Conservation (phyloP, 2,329 filamentous ascomycete genomes). For the Periconia sp. region DNA sequence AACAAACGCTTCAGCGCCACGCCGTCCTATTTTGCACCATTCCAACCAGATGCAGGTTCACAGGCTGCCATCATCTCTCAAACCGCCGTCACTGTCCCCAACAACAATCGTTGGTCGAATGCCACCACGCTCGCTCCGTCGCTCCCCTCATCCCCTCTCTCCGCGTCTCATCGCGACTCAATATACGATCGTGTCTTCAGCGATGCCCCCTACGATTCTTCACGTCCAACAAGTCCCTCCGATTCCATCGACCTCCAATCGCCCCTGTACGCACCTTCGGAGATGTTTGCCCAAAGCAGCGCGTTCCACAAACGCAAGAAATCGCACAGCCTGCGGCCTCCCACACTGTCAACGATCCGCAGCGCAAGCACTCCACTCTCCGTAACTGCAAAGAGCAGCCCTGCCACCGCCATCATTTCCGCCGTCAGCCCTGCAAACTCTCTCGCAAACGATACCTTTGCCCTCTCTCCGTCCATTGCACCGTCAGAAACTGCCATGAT, state of each 20-base stretch:
- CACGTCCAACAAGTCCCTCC: slow-evolving; percentile 74
- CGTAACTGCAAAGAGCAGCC: slow-evolving; percentile 37
- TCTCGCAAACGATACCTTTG: slow-evolving; percentile 31
- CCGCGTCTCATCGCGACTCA: slow-evolving; percentile 67
- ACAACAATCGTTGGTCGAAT: slow-evolving; percentile 63
- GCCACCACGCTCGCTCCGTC: slow-evolving; percentile 68
- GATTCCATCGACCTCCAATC: slow-evolving; percentile 64
- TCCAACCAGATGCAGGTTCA: slow-evolving; percentile 51
- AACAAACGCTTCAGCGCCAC: slow-evolving; percentile 71
- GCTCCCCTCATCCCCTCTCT: slow-evolving; percentile 77
- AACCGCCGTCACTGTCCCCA: slow-evolving; percentile 61
- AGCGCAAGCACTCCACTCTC: slow-evolving; percentile 37
- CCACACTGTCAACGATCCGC: slow-evolving; percentile 30
- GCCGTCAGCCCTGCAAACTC: slow-evolving; percentile 34
- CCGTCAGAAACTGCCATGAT: slow-evolving; percentile 29
- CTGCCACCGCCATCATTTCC: slow-evolving; percentile 35
- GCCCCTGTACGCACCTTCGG: slow-evolving; percentile 60
- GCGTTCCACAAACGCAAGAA: slow-evolving; percentile 21
- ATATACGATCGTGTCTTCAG: slow-evolving; percentile 75
- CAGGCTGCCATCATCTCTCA: slow-evolving; percentile 65
- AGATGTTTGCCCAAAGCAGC: slow-evolving; percentile 13
- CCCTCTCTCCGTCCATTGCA: slow-evolving; percentile 27
- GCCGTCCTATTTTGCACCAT: slow-evolving; percentile 41
- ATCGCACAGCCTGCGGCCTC: slow-evolving; percentile 32
- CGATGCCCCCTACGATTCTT: slow-evolving; percentile 62